Evolutionary conservation across 257 asterid species (phyloP).

Genomic region (Capsicum chinense): DNA sequence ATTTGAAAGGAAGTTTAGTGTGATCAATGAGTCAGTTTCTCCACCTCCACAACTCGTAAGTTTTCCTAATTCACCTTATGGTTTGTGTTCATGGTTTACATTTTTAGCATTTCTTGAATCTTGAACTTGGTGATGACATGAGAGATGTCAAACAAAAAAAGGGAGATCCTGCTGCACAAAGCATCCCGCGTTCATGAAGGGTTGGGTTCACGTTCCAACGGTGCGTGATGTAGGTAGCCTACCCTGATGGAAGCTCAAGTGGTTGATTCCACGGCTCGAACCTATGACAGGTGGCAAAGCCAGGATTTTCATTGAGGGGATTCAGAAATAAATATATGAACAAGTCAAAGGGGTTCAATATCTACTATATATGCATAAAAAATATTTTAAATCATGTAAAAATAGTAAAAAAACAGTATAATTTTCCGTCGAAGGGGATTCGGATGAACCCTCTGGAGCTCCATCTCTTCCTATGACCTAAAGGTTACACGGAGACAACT

Average conservation of each 20-base stretch:
- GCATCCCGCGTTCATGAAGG: background rate
- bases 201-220: background rate
- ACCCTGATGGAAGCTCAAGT: background rate
- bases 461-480: too few species aligned
- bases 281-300: rapidly evolving
- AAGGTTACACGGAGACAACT: background rate
- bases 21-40: conserved; percentile 42
- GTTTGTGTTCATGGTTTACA: background rate
- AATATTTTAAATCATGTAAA: too few species aligned
- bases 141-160: background rate
- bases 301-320: too few species aligned
- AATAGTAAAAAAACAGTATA: too few species aligned
- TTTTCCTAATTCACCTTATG: background rate
- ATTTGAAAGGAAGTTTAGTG: conserved; percentile 45
- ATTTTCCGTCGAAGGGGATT: too few species aligned
- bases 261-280: background rate
- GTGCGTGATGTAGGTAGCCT: background rate
- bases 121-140: background rate
- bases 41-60: conserved; percentile 52
- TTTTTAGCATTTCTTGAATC: background rate
- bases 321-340: too few species aligned
- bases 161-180: background rate
- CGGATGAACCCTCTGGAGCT: too few species aligned
- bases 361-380: too few species aligned
- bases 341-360: too few species aligned